Conservation (phyloP, 768 basidiomycete species). For the Boletus tylopilopsis region DNA sequence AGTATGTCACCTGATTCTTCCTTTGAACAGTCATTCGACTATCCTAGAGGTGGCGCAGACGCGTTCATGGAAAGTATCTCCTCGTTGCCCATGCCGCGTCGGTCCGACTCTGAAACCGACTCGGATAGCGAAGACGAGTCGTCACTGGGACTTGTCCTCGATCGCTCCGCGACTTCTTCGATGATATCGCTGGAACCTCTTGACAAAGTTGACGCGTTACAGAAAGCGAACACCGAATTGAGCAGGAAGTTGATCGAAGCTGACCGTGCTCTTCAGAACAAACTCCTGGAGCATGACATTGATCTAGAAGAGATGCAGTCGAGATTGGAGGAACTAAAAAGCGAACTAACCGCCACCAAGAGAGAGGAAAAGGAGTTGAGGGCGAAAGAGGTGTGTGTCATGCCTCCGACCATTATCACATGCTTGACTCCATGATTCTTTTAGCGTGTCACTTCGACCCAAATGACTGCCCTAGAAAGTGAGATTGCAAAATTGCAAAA, state of each 20-base stretch:
- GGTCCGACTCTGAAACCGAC: conserved; percentile 45
- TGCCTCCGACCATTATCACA: neutral
- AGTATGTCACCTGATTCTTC: conserved; percentile 36
- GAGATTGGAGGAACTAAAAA: conserved; percentile 70
- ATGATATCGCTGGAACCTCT: conserved; percentile 66
- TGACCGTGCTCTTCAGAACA: conserved; percentile 62
- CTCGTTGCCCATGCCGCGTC: conserved; percentile 56
- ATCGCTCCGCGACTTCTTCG: conserved; percentile 56
- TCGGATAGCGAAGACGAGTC: conserved; percentile 46
- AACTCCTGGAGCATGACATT: conserved; percentile 73
- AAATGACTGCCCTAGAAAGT: conserved; percentile 68
- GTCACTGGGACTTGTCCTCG: conserved; percentile 55
- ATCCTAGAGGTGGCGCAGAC: conserved; percentile 32
- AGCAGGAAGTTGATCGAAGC: conserved; percentile 70
- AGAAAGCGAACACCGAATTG: conserved; percentile 73
- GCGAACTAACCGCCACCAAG: conserved; percentile 75
- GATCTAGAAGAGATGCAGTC: conserved; percentile 79
- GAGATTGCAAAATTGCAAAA: conserved; percentile 77
- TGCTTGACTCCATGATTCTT: conserved; percentile 9
- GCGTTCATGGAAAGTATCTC: conserved; percentile 47
- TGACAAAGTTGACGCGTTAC: conserved; percentile 72
- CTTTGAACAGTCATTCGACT: conserved; percentile 36
- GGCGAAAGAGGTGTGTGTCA: conserved; percentile 71
- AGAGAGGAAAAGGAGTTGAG: conserved; percentile 92
- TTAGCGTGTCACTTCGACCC: conserved; percentile 60